phyloP scores from a whole-genome alignment of 2,329 filamentous ascomycete species.

The Cercospora zeae-maydis region DNA sequence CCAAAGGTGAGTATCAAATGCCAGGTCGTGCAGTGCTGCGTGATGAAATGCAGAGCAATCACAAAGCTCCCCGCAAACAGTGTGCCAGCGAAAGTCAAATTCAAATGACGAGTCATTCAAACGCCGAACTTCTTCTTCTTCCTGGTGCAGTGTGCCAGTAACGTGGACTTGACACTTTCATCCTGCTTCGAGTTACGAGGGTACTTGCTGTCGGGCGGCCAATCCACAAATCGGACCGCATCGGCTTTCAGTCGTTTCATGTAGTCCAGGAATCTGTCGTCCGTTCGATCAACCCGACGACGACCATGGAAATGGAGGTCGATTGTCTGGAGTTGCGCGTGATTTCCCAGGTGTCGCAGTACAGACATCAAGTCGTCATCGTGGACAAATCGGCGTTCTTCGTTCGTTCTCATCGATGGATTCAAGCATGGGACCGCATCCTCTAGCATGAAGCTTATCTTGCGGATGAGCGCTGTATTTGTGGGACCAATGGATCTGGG shows the following conservation, averaged over 20 bases:
- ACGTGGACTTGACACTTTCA: slow-evolving; percentile 30
- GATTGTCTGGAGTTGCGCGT: slow-evolving; percentile 43
- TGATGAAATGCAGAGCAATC: background rate
- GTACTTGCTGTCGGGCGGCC: slow-evolving; percentile 29
- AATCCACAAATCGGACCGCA: slow-evolving; percentile 36
- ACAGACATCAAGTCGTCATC: slow-evolving; percentile 47
- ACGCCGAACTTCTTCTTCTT: slow-evolving; percentile 27
- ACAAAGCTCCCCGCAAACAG: background rate
- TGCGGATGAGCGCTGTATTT: slow-evolving; percentile 47
- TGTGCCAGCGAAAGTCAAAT: background rate
- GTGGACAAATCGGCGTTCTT: slow-evolving; percentile 48
- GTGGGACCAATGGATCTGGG: slow-evolving; percentile 42
- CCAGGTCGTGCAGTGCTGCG: background rate
- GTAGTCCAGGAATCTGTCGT: slow-evolving; percentile 45
- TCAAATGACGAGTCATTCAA: slow-evolving; percentile 12
- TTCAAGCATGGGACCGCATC: slow-evolving; percentile 45
- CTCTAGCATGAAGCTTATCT: slow-evolving; percentile 45
- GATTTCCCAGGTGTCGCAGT: slow-evolving; percentile 42
- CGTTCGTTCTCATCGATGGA: slow-evolving; percentile 37
- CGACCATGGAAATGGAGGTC: slow-evolving; percentile 45
- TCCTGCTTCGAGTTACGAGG: slow-evolving; percentile 36
- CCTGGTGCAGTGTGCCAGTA: slow-evolving; percentile 28
- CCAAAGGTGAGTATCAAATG: background rate
- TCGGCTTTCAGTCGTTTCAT: slow-evolving; percentile 46
- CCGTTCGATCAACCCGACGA: slow-evolving; percentile 31